Conservation (phyloP, 345 rosid species). For the Psidium friedrichsthalianum region DNA sequence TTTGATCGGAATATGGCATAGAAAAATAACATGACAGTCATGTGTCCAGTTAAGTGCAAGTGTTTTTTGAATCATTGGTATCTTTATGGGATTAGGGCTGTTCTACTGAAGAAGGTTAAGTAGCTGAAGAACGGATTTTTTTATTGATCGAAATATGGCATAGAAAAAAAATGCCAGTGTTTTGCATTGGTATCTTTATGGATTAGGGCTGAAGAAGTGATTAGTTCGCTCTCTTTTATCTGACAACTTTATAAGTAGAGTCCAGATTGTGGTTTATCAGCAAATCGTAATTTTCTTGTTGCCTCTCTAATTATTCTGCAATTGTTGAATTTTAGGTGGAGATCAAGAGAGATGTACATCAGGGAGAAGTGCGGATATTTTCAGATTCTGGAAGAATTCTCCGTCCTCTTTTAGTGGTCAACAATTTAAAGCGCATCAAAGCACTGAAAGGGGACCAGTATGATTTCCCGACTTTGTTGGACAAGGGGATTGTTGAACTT, state of each 20-base stretch:
- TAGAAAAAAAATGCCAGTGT: too few relatives aligned
- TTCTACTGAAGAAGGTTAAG: too few relatives aligned
- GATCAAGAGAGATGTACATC: slow-evolving; percentile 61
- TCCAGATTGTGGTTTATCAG: background rate
- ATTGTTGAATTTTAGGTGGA: slow-evolving; percentile 43
- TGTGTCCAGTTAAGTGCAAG: too few relatives aligned
- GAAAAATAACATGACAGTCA: too few relatives aligned
- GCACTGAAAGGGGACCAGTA: slow-evolving; percentile 34
- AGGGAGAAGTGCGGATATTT: slow-evolving; percentile 68
- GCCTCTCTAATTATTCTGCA: background rate
- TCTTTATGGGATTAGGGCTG: too few relatives aligned
- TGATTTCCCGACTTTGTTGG: slow-evolving; percentile 44
- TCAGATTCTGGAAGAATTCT: slow-evolving; percentile 83
- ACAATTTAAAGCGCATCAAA: slow-evolving; percentile 44
- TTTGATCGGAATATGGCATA: too few relatives aligned
- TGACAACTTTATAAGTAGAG: background rate
- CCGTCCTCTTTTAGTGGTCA: slow-evolving; percentile 80
- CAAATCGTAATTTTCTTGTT: background rate
- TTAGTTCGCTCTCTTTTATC: background rate
- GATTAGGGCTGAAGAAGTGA: background rate
- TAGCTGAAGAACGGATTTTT: too few relatives aligned
- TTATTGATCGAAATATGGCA: too few relatives aligned
- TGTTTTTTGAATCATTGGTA: too few relatives aligned
- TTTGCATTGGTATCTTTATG: too few relatives aligned
- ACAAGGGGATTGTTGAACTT: slow-evolving; percentile 66